Base-by-base conservation (phyloP, 2,329 filamentous ascomycete genomes). In the Fusarium sp. region DNA sequence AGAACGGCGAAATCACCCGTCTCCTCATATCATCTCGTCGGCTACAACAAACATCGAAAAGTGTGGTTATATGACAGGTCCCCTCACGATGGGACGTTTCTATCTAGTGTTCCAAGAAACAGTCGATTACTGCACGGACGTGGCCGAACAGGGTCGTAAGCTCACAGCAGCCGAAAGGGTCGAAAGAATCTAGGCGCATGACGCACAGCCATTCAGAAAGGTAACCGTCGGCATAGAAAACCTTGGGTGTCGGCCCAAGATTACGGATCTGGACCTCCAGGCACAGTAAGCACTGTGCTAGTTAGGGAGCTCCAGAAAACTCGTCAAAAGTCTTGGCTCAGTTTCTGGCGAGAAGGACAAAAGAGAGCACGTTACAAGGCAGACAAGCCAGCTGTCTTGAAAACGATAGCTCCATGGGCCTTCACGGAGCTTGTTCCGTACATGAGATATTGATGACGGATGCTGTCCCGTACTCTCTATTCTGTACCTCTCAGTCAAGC, bases 121-220 rank as follows among this genome's bases (percentile, higher is more conserved):
- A 58, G 59, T 61, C 71, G 70, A 72, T 65, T 46, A 33, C 64
- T 60, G 71, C 71, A 71, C 71, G 71, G 71, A 71, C 69, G 61
- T 67, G 69, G 71, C 71, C 71, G 71, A 47, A 60, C 68, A 57
- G 67, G 67, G 60, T 62, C 30, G 45, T 45, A 51, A 44, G 37
- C 42, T 31, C 16, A 46, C 47, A 6, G 38, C 20, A 16, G 40
- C 23, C 30, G 10, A 49, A 26, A 15, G 30, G 51, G 66, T 70
- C 30, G 20, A 53, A 61, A 50, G 46, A 33, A 53, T 42, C 56
- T 64, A 54, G 57, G 49, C 70, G 62, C 70, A 72, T 73, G 70
- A 71, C 52, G 56, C 70, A 72, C 57, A 62, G 70, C 57, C 62
- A 53, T 51, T 23, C 38, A 56, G 20, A 55, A 50, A 64, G 70